A percentile compares a stretch with the other conserved stretches of the same genome.
phyloP scores from a whole-genome alignment of 2,329 filamentous ascomycete species.

The Nemania sp. region DNA sequence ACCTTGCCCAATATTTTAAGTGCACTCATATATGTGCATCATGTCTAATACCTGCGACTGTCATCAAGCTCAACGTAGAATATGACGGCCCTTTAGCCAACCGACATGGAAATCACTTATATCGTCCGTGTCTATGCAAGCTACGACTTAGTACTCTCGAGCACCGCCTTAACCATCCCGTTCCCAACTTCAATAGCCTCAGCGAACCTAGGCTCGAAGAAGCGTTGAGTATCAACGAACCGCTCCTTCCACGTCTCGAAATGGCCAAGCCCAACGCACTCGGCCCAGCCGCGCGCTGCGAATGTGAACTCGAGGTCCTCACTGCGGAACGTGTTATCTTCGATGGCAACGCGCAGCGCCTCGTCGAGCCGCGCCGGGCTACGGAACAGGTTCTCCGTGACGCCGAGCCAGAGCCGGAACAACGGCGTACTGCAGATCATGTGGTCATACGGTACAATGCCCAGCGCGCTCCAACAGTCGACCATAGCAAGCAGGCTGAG shows the following conservation, averaged over 20 bases:
- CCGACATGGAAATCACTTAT: background rate
- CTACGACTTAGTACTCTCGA: slow-evolving; percentile 76
- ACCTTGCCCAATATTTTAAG: background rate
- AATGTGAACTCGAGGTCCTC: slow-evolving; percentile 99
- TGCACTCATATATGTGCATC: background rate
- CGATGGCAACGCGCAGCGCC: slow-evolving; percentile 84
- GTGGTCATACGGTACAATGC: slow-evolving; percentile 96
- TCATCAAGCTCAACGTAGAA: background rate
- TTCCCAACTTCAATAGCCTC: slow-evolving; percentile 91
- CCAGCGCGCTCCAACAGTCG: slow-evolving; percentile 95
- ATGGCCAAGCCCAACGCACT: slow-evolving; percentile 89
- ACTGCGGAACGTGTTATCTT: slow-evolving; percentile 91
- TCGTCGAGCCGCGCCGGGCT: slow-evolving; percentile 84
- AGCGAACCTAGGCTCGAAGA: slow-evolving; percentile 90
- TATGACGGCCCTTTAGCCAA: background rate
- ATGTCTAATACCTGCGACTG: background rate
- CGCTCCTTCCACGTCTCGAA: slow-evolving; percentile 94
- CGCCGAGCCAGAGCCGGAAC: slow-evolving; percentile 95
- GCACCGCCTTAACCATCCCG: slow-evolving; percentile 95
- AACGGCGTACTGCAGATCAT: slow-evolving; percentile 99
- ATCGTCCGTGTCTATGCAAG: too few relatives aligned
- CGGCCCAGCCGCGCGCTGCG: slow-evolving; percentile 94
- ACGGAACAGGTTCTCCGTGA: slow-evolving; percentile 96
- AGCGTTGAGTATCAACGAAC: slow-evolving; percentile 89
- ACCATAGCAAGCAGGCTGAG: slow-evolving; percentile 95